These are phyloP conservation scores for Nigrospora sphaerica DNA, from an alignment of 2,329 filamentous ascomycete genomes.

Conservation along the genomic window DNA sequence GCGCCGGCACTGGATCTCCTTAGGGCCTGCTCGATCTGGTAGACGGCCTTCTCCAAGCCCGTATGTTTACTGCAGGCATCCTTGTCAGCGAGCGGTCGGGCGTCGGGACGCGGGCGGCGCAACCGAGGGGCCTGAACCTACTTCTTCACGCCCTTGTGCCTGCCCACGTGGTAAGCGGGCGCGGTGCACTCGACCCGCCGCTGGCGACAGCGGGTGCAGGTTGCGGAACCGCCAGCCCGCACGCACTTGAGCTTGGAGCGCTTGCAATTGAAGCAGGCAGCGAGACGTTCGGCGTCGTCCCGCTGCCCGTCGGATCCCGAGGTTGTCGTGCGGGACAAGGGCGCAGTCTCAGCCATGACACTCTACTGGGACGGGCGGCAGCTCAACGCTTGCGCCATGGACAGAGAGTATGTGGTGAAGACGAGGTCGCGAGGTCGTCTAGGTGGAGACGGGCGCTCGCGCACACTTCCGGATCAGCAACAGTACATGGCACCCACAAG, in stretches of 20 bases:
- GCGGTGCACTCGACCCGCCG: conserved; percentile 52
- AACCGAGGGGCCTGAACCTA: conserved; percentile 23
- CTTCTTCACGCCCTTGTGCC: conserved; percentile 75
- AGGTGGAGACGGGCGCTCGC: too few relatives aligned
- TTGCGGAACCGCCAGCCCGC: conserved; percentile 14
- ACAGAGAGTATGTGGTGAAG: too few relatives aligned
- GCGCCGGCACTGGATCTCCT: conserved; percentile 43
- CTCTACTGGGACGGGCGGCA: not conserved
- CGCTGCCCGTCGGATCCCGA: conserved; percentile 3
- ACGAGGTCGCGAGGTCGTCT: not conserved
- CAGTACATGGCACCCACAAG: too few relatives aligned
- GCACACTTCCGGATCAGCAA: too few relatives aligned
- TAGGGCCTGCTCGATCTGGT: conserved; percentile 65
- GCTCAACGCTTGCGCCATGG: too few relatives aligned
- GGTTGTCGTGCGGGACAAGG: not conserved
- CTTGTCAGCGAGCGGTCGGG: too few relatives aligned
- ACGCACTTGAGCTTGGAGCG: conserved; percentile 26
- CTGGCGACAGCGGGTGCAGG: conserved; percentile 22
- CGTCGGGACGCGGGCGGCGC: not conserved
- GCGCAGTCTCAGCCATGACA: conserved; percentile 4
- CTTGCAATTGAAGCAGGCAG: conserved; percentile 22
- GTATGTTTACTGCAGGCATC: conserved; percentile 54
- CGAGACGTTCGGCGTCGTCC: conserved; percentile 3
- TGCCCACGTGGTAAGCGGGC: conserved; percentile 65
- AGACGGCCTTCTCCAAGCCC: conserved; percentile 66